Base-by-base conservation (phyloP, 2,329 filamentous ascomycete species). In the Clonostachys solani region DNA sequence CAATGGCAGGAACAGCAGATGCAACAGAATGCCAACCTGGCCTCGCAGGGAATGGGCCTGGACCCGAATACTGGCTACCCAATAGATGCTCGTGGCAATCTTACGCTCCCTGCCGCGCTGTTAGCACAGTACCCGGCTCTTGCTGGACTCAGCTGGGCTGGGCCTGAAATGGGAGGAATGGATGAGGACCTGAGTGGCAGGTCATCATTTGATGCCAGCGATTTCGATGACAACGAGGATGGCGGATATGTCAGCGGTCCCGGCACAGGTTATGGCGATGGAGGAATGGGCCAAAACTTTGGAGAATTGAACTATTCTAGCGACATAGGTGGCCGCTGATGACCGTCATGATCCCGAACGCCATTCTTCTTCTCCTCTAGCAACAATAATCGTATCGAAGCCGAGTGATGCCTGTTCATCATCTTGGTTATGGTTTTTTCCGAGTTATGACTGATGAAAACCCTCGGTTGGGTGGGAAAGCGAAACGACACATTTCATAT, bases 81-180 rank as follows among this genome's bases (percentile, higher is more conserved):
- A 2, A 75, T 83, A 56, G 79, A 83, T 54, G 60, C 75, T 4
- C 68, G 69, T 45, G 75, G 77, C 46, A 74, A 78, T 49, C 89
- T 87, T 61, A 74, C 79, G 36, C 76, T 97, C n/a, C 94, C 94
- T 2, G 88, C 89, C 5, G 92, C 92, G 2, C 72, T 99, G 44
- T 72, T 97, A 37, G 87, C 88, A 16, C 94, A 97, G 60, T 97
- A 96, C 65, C 94, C 94, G 12, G 92, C 90, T 5, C 72, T 99
- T n/a, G 91, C 92, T 19, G 87, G 85, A 46, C 80, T 97, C 62
- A 92, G 92, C 60, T 97, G 92, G 92, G 78, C 80, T 16, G 63
- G 68, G 12, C 61, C 66, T 17, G 80, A 85, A 46, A 79, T 95
- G 61, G 78, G 86, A n/a, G 82, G 83, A 16, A 76, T 84, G 49